phyloP scores from a whole-genome alignment of 2,329 filamentous ascomycete genomes.

The Sclerotinia minor region DNA sequence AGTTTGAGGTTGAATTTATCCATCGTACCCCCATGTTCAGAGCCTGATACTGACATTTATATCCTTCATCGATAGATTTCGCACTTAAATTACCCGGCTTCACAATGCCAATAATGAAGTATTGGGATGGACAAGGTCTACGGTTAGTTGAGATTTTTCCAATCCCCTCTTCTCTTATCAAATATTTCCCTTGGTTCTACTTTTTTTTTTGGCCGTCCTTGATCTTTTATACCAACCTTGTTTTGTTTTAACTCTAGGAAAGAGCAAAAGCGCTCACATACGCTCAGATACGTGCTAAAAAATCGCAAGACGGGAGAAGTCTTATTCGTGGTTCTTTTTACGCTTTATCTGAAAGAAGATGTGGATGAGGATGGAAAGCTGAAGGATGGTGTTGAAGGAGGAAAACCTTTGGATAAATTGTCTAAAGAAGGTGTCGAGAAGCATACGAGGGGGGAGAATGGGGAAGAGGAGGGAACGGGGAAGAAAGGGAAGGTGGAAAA shows the following conservation, averaged over 20 bases:
- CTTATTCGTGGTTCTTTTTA: slow-evolving; percentile 81
- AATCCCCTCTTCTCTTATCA: not conserved
- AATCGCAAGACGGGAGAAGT: slow-evolving; percentile 71
- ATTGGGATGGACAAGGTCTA: slow-evolving; percentile 77
- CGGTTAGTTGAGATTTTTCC: slow-evolving; percentile 55
- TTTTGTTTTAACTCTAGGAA: slow-evolving; percentile 34
- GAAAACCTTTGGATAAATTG: slow-evolving; percentile 35
- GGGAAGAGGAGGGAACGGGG: slow-evolving; percentile 17
- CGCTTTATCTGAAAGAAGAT: slow-evolving; percentile 69
- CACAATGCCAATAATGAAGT: slow-evolving; percentile 69
- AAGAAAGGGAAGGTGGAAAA: slow-evolving; percentile 27
- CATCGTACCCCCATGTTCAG: not conserved
- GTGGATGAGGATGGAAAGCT: slow-evolving; percentile 59
- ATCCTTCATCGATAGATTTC: slow-evolving; percentile 53
- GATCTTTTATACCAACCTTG: slow-evolving; percentile 23
- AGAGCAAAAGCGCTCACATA: slow-evolving; percentile 64
- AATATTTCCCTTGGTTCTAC: not conserved
- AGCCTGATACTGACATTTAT: not conserved
- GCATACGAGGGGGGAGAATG: slow-evolving; percentile 30
- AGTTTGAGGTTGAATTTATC: slow-evolving; percentile 27
- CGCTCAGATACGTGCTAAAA: slow-evolving; percentile 88
- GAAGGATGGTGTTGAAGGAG: slow-evolving; percentile 44
- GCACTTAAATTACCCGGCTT: slow-evolving; percentile 72
- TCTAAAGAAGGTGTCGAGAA: slow-evolving; percentile 25
- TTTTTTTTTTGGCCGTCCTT: slow-evolving; percentile 11